Conservation (phyloP, 2,329 filamentous ascomycete species). For the Fusarium protoensiforme region DNA sequence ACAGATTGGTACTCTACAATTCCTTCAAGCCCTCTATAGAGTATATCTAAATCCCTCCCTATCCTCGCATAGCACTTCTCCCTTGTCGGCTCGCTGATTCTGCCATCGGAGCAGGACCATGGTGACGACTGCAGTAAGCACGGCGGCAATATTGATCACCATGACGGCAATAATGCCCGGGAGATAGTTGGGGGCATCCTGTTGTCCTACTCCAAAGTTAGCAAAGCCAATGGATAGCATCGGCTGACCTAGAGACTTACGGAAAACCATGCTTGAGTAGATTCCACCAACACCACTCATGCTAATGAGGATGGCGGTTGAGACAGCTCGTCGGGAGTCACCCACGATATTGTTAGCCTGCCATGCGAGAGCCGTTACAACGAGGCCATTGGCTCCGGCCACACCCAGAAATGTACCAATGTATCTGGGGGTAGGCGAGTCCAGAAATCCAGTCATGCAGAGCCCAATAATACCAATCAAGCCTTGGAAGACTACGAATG, state of each 20-base stretch:
- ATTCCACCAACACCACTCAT: conserved; percentile 28
- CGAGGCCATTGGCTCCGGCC: conserved; percentile 14
- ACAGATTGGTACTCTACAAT: background rate
- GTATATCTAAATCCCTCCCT: conserved; percentile 25
- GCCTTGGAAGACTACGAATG: conserved; percentile 27
- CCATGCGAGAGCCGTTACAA: conserved; percentile 20
- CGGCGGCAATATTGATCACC: conserved; percentile 17
- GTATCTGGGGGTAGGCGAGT: conserved; percentile 19
- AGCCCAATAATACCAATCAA: conserved; percentile 20
- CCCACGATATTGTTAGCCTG: conserved; percentile 31
- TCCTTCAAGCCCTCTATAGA: background rate
- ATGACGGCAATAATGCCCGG: conserved; percentile 23
- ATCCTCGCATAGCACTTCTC: background rate
- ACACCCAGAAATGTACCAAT: conserved; percentile 22
- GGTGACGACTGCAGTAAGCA: conserved; percentile 6
- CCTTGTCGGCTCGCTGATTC: conserved; percentile 3
- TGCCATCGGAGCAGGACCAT: conserved; percentile 15
- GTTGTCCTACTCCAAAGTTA: background rate
- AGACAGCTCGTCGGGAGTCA: conserved; percentile 21
- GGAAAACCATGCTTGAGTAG: conserved; percentile 32
- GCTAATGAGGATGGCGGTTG: conserved; percentile 24
- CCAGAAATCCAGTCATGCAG: conserved; percentile 22
- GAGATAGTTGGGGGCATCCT: conserved; percentile 26
- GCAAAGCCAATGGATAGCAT: background rate
- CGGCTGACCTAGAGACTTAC: background rate